These are phyloP conservation scores for Exsudoporus floridanus DNA, from an alignment of 1,284 basidiomycete species.

Conservation along the genomic window DNA sequence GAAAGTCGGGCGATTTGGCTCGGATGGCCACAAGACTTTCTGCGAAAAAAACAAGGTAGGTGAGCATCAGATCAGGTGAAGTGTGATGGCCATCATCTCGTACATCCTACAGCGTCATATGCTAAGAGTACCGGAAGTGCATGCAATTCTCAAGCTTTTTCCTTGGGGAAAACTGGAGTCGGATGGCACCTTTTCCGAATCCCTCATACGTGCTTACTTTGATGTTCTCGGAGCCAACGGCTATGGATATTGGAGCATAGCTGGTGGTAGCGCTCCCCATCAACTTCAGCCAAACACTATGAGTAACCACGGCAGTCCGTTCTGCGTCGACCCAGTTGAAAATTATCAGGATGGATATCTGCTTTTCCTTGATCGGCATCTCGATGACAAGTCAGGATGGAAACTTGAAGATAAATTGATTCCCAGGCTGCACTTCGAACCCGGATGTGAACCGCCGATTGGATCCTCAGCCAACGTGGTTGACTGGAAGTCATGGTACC, in stretches of 20 bases:
- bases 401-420: constrained; percentile 37
- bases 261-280: constrained; percentile 37
- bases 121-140: constrained; percentile 33
- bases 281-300: constrained; percentile 20
- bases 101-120: constrained; percentile 37
- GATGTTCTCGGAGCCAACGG: constrained; percentile 39
- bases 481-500: constrained; percentile 43
- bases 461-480: constrained; percentile 28
- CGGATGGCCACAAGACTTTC: constrained; percentile 36
- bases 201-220: constrained; percentile 39
- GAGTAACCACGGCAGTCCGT: background rate
- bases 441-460: constrained; percentile 22
- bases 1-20: constrained; percentile 31
- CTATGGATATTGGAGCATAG: constrained; percentile 41
- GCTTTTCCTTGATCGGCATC: constrained; percentile 31
- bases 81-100: background rate
- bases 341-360: constrained; percentile 35
- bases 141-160: constrained; percentile 36
- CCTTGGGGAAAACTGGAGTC: constrained; percentile 43
- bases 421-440: constrained; percentile 35
- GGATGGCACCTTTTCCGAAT: constrained; percentile 39
- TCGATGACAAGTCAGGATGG: constrained; percentile 40
- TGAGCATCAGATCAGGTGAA: background rate
- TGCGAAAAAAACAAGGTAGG: constrained; percentile 39
- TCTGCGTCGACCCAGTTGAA: constrained; percentile 12